Evolutionary conservation across 2,329 filamentous ascomycete species (phyloP).

Genomic region (Colletotrichum horii): DNA sequence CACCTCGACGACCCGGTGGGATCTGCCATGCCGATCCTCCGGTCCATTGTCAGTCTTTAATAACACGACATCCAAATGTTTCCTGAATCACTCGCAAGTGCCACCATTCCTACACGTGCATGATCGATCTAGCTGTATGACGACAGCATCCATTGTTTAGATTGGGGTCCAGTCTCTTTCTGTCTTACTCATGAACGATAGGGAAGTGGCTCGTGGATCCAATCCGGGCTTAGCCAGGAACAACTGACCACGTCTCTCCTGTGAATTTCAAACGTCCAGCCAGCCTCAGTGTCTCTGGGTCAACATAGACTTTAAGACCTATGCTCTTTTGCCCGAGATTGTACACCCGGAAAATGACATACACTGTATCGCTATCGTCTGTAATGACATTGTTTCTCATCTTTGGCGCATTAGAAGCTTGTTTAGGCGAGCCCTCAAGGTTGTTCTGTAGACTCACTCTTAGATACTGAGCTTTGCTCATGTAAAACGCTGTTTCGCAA

Average conservation of each 20-base stretch:
- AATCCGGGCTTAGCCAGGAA: not conserved
- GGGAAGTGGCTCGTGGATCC: not conserved
- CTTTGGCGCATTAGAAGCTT: conserved; percentile 6
- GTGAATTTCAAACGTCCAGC: conserved; percentile 27
- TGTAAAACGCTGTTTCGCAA: conserved; percentile 47
- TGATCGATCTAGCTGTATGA: not conserved
- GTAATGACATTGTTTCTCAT: conserved; percentile 24
- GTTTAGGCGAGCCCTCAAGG: not conserved
- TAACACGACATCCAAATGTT: not conserved
- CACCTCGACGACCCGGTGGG: not conserved
- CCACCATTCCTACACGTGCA: fast-evolving
- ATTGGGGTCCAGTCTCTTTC: not conserved
- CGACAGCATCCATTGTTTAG: not conserved
- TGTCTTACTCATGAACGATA: not conserved
- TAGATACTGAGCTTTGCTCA: conserved; percentile 50
- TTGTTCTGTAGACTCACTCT: conserved; percentile 32
- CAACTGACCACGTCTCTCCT: not conserved
- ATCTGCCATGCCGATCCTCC: not conserved
- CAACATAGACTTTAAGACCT: conserved; percentile 40
- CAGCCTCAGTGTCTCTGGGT: conserved; percentile 35
- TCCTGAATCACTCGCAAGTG: fast-evolving
- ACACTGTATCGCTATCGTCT: conserved; percentile 29
- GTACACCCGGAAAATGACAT: conserved; percentile 46
- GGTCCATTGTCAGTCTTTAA: not conserved
- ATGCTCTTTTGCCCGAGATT: conserved; percentile 35